phyloP scores from a whole-genome alignment of 306 rosid genomes.

The Alnus glutinosa region DNA sequence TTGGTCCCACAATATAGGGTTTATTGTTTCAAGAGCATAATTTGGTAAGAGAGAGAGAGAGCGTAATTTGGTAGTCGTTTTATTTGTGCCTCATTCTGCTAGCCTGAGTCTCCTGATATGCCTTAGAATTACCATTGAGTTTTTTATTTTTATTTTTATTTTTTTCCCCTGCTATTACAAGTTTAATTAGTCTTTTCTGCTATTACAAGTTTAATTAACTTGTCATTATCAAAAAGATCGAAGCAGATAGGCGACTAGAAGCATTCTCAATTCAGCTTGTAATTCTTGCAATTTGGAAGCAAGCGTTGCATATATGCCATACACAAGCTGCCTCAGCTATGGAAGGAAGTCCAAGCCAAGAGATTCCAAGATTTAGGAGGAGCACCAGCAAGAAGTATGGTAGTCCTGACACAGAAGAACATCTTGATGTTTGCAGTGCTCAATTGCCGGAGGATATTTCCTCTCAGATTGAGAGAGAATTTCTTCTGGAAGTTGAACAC shows the following conservation, averaged over 20 bases:
- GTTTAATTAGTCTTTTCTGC: neutral
- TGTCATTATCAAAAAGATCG: conserved; percentile 42
- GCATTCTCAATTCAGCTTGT: conserved; percentile 97
- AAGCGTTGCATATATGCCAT: conserved; percentile 97
- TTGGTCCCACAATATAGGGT: conserved; percentile 25
- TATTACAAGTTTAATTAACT: conserved; percentile 1
- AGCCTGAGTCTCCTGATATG: conserved; percentile 9
- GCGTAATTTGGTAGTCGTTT: neutral
- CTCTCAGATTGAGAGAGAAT: conserved; percentile 73
- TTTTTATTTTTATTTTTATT: conserved; percentile 15
- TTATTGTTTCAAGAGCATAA: conserved; percentile 2
- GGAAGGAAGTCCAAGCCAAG: conserved; percentile 96
- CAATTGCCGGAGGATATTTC: conserved; percentile 57
- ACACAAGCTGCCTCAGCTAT: conserved; percentile 97
- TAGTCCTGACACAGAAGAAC: conserved; percentile 57
- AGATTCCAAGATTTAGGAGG: conserved; percentile 64
- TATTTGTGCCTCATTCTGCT: conserved; percentile 14
- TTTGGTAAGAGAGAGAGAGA: no score
- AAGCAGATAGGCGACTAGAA: conserved; percentile 71
- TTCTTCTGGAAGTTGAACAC: conserved; percentile 79
- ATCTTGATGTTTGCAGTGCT: conserved; percentile 46
- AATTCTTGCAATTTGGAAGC: conserved; percentile 98
- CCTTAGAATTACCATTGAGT: conserved; percentile 1
- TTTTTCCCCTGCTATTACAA: conserved; percentile 6
- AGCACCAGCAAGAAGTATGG: conserved; percentile 57